Evolutionary conservation across 2,329 filamentous ascomycete genomes (phyloP), one percentile per base, ranked within the genome.

Genomic region (Aspergillus niger): DNA sequence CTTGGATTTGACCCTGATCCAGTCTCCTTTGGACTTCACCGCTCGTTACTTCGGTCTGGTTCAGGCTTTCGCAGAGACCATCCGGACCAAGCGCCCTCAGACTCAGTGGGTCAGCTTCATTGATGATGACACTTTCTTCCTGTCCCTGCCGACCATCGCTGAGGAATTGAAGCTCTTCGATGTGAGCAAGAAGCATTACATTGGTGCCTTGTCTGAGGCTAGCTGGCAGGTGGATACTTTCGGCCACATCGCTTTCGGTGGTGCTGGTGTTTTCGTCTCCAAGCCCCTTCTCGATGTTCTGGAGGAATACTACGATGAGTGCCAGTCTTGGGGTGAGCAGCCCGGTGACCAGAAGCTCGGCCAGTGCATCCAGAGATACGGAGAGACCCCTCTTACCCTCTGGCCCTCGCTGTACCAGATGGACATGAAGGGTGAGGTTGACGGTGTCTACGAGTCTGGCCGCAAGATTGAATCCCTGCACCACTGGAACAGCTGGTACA

Each of bases 401-500:
- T 79, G 77, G 77, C 73, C 75, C 51, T 76, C 77, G 30, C 69
- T 79, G 43, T 78, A 73, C 68, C 77, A 79, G 69, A 79, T 79
- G 77, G 77, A 79, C 59, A 74, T 80, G 71, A 73, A 70, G 52
- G 77, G 76, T 28, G 73, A 73, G 13, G 72, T 76, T 8, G 76
- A 79, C 48, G 77, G 77, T 63, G 68, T 80, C 13, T 79, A 77
- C 60, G 77, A 80, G 61, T 79, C 77, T 15, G 77, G 77, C 28
- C 72, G 75, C 43, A 74, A 70, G 67, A 78, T 80, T n/a, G 73
- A 79, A 58, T 74, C 75, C 47, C 69, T 79, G 55, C 77, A 80
- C 67, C 77, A 80, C 66, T 79, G 77, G 77, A 76, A 73, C 65
- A 77, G 74, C 43, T 80, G 77, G 77, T 79, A 78, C 64, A 72